These are phyloP conservation scores for Dendrobium huoshanense DNA, from an alignment of 106 monocot genomes.

Conservation along the genomic window DNA sequence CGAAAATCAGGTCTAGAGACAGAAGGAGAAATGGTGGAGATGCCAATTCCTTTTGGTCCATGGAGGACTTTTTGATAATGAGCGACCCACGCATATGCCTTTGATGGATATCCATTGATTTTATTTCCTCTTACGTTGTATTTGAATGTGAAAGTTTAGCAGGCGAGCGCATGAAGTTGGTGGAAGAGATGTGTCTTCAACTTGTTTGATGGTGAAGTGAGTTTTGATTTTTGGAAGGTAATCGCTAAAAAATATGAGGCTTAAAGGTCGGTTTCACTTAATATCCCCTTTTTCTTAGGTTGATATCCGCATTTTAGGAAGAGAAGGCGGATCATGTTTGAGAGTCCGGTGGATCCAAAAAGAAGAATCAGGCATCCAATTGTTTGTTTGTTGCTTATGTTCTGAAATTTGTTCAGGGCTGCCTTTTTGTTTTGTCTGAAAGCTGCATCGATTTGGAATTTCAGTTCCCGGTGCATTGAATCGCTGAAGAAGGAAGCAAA, in stretches of 20 bases:
- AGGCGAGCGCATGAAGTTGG: neutral
- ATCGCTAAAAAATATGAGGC: neutral
- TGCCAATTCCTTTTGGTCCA: neutral
- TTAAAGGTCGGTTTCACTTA: neutral
- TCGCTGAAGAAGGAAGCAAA: neutral
- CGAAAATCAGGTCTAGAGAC: neutral
- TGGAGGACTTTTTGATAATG: neutral
- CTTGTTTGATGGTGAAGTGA: neutral
- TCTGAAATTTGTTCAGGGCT: neutral
- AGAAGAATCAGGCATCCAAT: neutral
- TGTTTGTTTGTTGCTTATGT: neutral
- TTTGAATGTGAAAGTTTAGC: neutral
- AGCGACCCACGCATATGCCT: neutral
- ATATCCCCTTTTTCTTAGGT: neutral
- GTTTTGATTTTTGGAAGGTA: neutral
- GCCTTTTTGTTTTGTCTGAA: neutral
- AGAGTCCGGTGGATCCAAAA: neutral
- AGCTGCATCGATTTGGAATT: neutral
- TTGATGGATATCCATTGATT: neutral
- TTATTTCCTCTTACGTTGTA: neutral
- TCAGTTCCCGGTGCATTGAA: neutral
- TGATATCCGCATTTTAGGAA: neutral
- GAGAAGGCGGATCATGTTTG: neutral
- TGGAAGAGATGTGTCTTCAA: neutral
- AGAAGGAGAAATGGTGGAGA: neutral